Evolutionary conservation across 441 rosid species (phyloP), one percentile per base, ranked within the genome.

Genomic region (Erysimum pusillum): DNA sequence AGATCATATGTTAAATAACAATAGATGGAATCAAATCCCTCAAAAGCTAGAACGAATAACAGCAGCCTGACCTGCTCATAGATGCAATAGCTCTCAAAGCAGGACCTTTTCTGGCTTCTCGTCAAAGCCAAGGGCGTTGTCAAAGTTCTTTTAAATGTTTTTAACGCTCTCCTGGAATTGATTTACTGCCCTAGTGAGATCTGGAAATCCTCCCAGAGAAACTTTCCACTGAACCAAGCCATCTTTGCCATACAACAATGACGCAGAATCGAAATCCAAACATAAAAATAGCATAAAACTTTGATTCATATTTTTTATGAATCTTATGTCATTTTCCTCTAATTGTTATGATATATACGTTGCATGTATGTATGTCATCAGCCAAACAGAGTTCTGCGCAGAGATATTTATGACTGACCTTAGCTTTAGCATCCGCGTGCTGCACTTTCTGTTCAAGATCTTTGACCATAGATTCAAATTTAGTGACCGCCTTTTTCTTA

Each of bases 71-170:
- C 99, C 99, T 91, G 97, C 94, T 91, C 98, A 95, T 93, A 12
- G 97, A 86, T 73, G 97, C 97, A 73, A 95, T 85, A 74, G 90
- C 96, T 88, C 94, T 90, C 76, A 95, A 76, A 66, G 96, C 95
- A 72, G 99, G 99, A 75, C 97, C 98, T 15, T 93, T 91, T n/a
- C 97, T n/a, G n/a, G n/a, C n/a, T n/a, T n/a, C n/a, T n/a, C n/a
- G n/a, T n/a, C n/a, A n/a, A n/a, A n/a, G n/a, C n/a, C n/a, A n/a
- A n/a, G n/a, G n/a, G n/a, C n/a, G n/a, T n/a, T n/a, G n/a, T n/a
- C n/a, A n/a, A n/a, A n/a, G n/a, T n/a, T n/a, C n/a, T n/a, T n/a
- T n/a, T n/a, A n/a, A n/a, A n/a, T n/a, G n/a, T n/a, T n/a, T n/a
- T n/a, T n/a, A n/a, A n/a, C n/a, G n/a, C n/a, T n/a, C n/a, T n/a